phyloP scores from a whole-genome alignment of 805 yeast genomes.

The Ogataea degrootiae region DNA sequence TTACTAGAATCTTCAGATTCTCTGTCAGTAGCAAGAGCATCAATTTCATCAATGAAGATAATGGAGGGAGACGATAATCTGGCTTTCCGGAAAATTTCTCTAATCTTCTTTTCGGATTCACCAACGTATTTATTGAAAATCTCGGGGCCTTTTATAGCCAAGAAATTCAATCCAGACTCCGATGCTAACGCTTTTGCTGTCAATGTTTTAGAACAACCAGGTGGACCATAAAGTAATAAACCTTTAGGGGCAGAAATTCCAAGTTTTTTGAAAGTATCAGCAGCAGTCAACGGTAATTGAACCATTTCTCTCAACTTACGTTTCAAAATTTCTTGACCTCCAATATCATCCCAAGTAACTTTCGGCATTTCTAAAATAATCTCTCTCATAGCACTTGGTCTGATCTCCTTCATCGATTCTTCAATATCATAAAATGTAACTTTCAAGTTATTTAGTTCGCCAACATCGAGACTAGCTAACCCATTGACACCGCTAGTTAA shows the following conservation, averaged over 20 bases:
- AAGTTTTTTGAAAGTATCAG: slow-evolving; percentile 65
- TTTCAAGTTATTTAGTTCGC: slow-evolving; percentile 31
- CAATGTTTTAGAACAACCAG: slow-evolving; percentile 94
- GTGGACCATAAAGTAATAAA: slow-evolving; percentile 91
- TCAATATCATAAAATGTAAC: slow-evolving; percentile 59
- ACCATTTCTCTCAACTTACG: slow-evolving; percentile 82
- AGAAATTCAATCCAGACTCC: slow-evolving; percentile 87
- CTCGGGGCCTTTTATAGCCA: slow-evolving; percentile 97
- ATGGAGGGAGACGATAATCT: slow-evolving; percentile 92
- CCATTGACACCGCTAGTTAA: slow-evolving; percentile 24
- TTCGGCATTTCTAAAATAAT: slow-evolving; percentile 92
- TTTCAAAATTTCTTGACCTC: slow-evolving; percentile 87
- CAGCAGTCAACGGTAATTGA: slow-evolving; percentile 82
- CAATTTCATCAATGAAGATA: slow-evolving; percentile 94
- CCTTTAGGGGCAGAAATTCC: slow-evolving; percentile 94
- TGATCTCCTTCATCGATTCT: slow-evolving; percentile 66
- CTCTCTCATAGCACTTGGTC: slow-evolving; percentile 97
- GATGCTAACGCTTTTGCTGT: slow-evolving; percentile 95
- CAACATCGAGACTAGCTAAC: slow-evolving; percentile 2
- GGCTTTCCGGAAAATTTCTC: slow-evolving; percentile 91
- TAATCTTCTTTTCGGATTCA: slow-evolving; percentile 88
- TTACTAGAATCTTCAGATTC: slow-evolving; percentile 56
- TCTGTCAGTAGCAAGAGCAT: slow-evolving; percentile 81
- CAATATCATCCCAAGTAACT: slow-evolving; percentile 90
- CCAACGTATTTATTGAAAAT: slow-evolving; percentile 92